Evolutionary conservation across 495 filamentous ascomycete species (phyloP).

Genomic region (Podospora didyma): DNA sequence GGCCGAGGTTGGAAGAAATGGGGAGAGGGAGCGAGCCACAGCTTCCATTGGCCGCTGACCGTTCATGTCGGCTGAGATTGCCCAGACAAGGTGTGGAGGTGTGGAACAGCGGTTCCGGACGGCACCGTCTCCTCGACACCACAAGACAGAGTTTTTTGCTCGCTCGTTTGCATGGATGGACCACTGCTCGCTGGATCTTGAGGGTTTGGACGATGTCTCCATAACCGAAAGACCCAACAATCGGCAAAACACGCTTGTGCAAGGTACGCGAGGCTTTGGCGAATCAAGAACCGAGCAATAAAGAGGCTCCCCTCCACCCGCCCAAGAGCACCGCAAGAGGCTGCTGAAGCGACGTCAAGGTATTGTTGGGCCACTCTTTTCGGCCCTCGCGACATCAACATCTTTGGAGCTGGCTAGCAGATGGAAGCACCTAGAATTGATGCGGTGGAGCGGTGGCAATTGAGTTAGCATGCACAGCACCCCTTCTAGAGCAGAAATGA

Average conservation of each 20-base stretch:
- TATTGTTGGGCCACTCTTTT: not conserved
- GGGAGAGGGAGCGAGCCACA: not conserved
- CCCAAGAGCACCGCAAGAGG: not conserved
- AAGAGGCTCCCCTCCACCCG: slow-evolving; percentile 7
- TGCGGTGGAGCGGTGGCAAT: too few species aligned
- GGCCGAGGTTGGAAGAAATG: too few species aligned
- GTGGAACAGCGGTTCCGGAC: slow-evolving; percentile 1
- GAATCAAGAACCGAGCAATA: slow-evolving; percentile 9
- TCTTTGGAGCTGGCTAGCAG: not conserved
- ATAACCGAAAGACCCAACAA: not conserved
- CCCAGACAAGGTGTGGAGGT: not conserved
- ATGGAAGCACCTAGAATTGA: not conserved
- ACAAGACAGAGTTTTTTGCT: not conserved
- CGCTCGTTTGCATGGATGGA: slow-evolving; percentile 1
- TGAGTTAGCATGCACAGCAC: too few species aligned
- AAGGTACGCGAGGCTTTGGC: slow-evolving; percentile 12
- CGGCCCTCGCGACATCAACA: not conserved
- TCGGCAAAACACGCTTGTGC: slow-evolving; percentile 13
- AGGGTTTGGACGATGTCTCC: not conserved
- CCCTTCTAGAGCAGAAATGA: too few species aligned
- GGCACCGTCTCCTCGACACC: slow-evolving; percentile 1
- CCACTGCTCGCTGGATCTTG: not conserved
- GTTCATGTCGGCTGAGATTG: not conserved
- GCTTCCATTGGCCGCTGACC: not conserved
- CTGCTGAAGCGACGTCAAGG: not conserved